Evolutionary conservation across 176 grass and related monocot species (phyloP).

Genomic region (Calamus simplicifolius): DNA sequence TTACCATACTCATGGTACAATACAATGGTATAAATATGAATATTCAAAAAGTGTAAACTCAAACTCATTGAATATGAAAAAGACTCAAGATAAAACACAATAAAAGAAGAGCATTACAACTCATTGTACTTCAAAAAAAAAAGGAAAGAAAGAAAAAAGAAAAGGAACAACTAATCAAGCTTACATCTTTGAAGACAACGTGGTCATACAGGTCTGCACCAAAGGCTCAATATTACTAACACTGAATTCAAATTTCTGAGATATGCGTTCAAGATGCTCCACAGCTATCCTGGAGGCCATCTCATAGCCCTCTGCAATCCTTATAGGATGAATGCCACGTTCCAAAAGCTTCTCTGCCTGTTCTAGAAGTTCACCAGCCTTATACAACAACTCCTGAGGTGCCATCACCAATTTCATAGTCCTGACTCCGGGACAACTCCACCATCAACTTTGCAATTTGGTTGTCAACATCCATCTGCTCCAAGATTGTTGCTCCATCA

Average conservation of each 20-base stretch:
- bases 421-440: slow-evolving; percentile 70
- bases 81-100: too few relatives aligned
- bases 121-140: too few relatives aligned
- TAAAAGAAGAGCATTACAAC: too few relatives aligned
- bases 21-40: too few relatives aligned
- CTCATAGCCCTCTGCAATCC: slow-evolving; percentile 77
- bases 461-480: slow-evolving; percentile 88
- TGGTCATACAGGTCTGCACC: slow-evolving; percentile 82
- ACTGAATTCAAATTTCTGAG: slow-evolving; percentile 60
- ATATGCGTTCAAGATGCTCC: slow-evolving; percentile 64
- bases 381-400: slow-evolving; percentile 75
- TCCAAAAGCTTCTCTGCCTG: slow-evolving; percentile 86
- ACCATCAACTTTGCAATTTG: slow-evolving; percentile 92
- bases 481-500: slow-evolving; percentile 77
- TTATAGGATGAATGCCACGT: slow-evolving; percentile 71
- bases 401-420: slow-evolving; percentile 92
- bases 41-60: too few relatives aligned
- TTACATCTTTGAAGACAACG: slow-evolving; percentile 89
- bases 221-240: slow-evolving; percentile 54
- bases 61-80: too few relatives aligned
- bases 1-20: too few relatives aligned
- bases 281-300: slow-evolving; percentile 86
- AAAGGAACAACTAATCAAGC: not conserved
- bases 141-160: not conserved
- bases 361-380: slow-evolving; percentile 72